phyloP scores from a whole-genome alignment of 305 asterid species.

The Rubia occidens region DNA sequence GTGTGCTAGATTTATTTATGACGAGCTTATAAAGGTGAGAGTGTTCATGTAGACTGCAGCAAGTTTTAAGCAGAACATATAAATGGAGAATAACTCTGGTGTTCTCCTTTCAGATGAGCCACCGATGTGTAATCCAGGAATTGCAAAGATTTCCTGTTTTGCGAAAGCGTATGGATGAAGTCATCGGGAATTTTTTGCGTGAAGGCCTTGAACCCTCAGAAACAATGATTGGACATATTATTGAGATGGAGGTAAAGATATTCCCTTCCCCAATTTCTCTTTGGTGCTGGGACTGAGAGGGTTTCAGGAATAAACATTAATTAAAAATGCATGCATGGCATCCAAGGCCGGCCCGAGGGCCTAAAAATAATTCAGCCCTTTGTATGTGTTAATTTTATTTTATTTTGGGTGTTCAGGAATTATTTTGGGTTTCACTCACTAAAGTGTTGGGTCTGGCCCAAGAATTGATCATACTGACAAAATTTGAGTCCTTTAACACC shows the following conservation, averaged over 20 bases:
- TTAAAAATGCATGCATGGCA: background rate
- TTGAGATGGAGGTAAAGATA: conserved; percentile 88
- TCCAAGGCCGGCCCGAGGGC: no score
- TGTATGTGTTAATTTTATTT: no score
- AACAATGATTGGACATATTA: conserved; percentile 85
- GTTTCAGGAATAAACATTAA: background rate
- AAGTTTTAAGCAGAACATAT: conserved; percentile 2
- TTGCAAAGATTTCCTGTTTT: conserved; percentile 72
- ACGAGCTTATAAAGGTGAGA: conserved; percentile 74
- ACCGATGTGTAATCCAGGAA: conserved; percentile 61
- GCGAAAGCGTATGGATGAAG: conserved; percentile 63
- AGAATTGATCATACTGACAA: no score
- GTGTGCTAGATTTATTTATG: conserved; percentile 80
- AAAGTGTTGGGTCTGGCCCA: no score
- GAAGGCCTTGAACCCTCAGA: conserved; percentile 97
- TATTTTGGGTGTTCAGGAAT: no score
- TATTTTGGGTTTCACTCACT: no score
- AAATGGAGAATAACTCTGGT: conserved; percentile 19
- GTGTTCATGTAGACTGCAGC: background rate
- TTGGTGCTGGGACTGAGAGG: background rate
- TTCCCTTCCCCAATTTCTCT: background rate
- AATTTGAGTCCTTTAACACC: no score
- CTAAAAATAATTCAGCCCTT: no score
- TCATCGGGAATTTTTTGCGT: conserved; percentile 54
- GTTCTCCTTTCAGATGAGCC: conserved; percentile 59